A percentile compares a stretch with the other conserved stretches of the same genome.
Evolutionary conservation across 805 yeast species (phyloP).

Genomic region (Debaryomyces tyrocola): DNA sequence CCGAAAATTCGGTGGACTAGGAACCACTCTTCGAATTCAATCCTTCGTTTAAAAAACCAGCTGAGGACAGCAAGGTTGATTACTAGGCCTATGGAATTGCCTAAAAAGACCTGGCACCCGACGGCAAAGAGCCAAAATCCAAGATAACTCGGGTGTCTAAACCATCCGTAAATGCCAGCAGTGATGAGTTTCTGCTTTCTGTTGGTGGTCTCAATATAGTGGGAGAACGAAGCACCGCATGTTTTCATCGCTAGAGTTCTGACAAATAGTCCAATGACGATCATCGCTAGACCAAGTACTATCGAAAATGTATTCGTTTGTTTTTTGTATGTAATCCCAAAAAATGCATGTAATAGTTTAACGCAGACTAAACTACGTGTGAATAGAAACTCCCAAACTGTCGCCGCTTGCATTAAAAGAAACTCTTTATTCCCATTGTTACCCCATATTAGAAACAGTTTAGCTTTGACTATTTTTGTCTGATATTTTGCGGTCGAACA

Average conservation of each 20-base stretch:
- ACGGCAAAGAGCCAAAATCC: slow-evolving; percentile 36
- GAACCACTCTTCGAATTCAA: slow-evolving; percentile 35
- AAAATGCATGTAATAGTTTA: neutral
- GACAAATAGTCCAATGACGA: slow-evolving; percentile 23
- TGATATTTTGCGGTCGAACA: slow-evolving; percentile 23
- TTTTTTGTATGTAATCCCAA: slow-evolving; percentile 1
- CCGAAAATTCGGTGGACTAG: slow-evolving; percentile 27
- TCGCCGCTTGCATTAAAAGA: slow-evolving; percentile 25
- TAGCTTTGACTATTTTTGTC: slow-evolving; percentile 20
- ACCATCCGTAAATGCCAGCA: slow-evolving; percentile 27
- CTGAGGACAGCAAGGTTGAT: slow-evolving; percentile 16
- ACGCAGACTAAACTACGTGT: slow-evolving; percentile 1
- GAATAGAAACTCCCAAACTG: slow-evolving; percentile 22
- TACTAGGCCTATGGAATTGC: slow-evolving; percentile 19
- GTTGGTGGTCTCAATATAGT: slow-evolving; percentile 23
- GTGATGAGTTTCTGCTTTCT: slow-evolving; percentile 23
- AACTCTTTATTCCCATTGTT: slow-evolving; percentile 33
- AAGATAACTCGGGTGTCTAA: slow-evolving; percentile 40
- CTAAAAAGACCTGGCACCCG: slow-evolving; percentile 30
- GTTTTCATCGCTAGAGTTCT: slow-evolving; percentile 30
- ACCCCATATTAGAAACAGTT: slow-evolving; percentile 35
- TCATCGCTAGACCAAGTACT: slow-evolving; percentile 14
- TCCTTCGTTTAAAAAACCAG: slow-evolving; percentile 29
- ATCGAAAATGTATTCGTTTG: neutral
- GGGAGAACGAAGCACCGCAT: slow-evolving; percentile 37